These are phyloP conservation scores for Metarhizium anisopliae DNA, from an alignment of 2,329 filamentous ascomycete genomes.

Conservation along the genomic window DNA sequence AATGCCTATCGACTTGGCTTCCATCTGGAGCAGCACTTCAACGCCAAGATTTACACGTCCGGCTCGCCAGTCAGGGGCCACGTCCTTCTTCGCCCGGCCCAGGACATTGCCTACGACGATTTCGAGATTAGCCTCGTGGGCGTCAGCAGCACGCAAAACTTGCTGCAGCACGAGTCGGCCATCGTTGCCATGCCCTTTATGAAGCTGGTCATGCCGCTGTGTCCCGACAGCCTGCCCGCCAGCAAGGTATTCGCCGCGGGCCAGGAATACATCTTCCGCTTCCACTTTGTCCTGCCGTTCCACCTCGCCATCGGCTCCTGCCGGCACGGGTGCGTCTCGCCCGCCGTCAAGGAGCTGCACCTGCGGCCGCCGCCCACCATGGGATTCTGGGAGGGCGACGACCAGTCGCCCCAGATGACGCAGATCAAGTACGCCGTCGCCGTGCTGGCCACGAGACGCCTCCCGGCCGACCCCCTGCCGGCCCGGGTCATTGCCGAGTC, in stretches of 20 bases:
- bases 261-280: background rate
- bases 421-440: background rate
- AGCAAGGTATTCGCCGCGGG: background rate
- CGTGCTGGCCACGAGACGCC: background rate
- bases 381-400: background rate
- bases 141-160: background rate
- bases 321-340: background rate
- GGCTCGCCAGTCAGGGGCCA: background rate
- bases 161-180: background rate
- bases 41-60: background rate
- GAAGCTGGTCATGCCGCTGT: background rate
- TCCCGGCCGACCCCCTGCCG: background rate
- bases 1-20: background rate
- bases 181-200: background rate
- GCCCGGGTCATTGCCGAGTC: background rate
- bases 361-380: conserved; percentile 1
- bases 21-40: background rate
- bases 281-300: background rate
- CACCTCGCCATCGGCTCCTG: background rate
- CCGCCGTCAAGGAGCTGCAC: background rate
- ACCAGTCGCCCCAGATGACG: conserved; percentile 1
- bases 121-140: background rate
- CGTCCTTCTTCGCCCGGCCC: background rate
- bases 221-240: background rate
- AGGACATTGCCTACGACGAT: background rate